A percentile compares a stretch with the other conserved stretches of the same genome.
phyloP scores from a whole-genome alignment of 2,329 filamentous ascomycete species.

The Byssochlamys sp. region DNA sequence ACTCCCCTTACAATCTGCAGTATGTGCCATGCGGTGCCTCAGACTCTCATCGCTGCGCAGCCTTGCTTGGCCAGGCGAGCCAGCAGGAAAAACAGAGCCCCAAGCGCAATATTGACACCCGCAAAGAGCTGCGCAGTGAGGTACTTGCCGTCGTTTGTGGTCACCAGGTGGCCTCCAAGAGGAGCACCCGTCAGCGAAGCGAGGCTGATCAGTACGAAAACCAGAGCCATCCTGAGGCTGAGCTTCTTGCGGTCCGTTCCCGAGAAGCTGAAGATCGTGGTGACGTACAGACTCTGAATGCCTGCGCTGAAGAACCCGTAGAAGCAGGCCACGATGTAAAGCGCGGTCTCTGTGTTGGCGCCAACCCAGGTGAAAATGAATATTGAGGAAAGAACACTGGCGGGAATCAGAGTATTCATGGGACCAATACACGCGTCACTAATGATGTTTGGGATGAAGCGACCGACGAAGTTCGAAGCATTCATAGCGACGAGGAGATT shows the following conservation, averaged over 20 bases:
- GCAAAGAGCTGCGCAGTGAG: slow-evolving; percentile 6
- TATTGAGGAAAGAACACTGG: slow-evolving; percentile 38
- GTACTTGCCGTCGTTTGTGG: slow-evolving; percentile 3
- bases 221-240: slow-evolving; percentile 1
- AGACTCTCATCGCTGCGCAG: slow-evolving; percentile 4
- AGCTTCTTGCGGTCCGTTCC: slow-evolving; percentile 1
- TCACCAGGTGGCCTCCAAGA: slow-evolving; percentile 5
- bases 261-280: slow-evolving; percentile 5
- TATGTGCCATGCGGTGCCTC: background rate
- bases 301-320: slow-evolving; percentile 24
- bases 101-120: slow-evolving; percentile 1
- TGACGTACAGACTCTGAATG: slow-evolving; percentile 19
- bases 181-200: slow-evolving; percentile 5
- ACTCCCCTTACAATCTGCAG: background rate
- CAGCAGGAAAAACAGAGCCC: slow-evolving; percentile 1
- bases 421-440: slow-evolving; percentile 22
- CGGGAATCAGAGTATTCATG: slow-evolving; percentile 25
- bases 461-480: slow-evolving; percentile 19
- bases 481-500: slow-evolving; percentile 25
- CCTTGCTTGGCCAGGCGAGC: slow-evolving; percentile 5
- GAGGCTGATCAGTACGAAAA: slow-evolving; percentile 4
- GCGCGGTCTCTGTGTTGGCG: slow-evolving; percentile 13
- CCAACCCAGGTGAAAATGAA: slow-evolving; percentile 44
- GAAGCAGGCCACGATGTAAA: slow-evolving; percentile 20
- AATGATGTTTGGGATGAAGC: slow-evolving; percentile 21